Conservation (phyloP, 306 rosid genomes). For the Ormosia semicastrata region DNA sequence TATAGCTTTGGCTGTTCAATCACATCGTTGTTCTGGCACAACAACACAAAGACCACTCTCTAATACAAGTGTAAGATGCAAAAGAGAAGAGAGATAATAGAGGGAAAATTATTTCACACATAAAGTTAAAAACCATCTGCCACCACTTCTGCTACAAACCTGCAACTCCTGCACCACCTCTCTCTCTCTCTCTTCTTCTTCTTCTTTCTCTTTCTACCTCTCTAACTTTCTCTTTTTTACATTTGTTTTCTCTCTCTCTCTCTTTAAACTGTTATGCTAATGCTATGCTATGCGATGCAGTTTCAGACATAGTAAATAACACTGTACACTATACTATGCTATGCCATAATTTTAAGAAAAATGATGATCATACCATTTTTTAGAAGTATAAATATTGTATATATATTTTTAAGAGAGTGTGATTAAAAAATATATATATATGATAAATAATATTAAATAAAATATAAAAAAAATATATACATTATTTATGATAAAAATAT, state of each 20-base stretch:
- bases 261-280: slow-evolving; percentile 11
- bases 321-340: slow-evolving; percentile 21
- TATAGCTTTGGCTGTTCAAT: slow-evolving; percentile 56
- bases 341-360: slow-evolving; percentile 31
- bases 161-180: slow-evolving; percentile 58
- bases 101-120: slow-evolving; percentile 62
- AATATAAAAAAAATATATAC: no score
- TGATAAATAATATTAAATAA: no score
- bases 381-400: no score
- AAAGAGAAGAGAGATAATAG: neutral
- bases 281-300: slow-evolving; percentile 10
- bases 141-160: slow-evolving; percentile 71
- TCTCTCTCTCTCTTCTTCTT: slow-evolving; percentile 17
- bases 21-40: slow-evolving; percentile 68
- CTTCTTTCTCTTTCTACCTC: neutral
- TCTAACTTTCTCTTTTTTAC: slow-evolving; percentile 25
- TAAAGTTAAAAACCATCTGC: slow-evolving; percentile 74
- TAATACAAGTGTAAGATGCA: slow-evolving; percentile 43
- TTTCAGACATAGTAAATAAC: slow-evolving; percentile 33
- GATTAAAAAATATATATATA: no score
- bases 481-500: no score
- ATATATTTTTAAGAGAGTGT: no score
- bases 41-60: slow-evolving; percentile 32
- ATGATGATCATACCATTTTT: no score
- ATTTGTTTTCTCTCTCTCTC: slow-evolving; percentile 21